phyloP scores from a whole-genome alignment of 805 yeast genomes.

The Lipomyces lipofer region DNA sequence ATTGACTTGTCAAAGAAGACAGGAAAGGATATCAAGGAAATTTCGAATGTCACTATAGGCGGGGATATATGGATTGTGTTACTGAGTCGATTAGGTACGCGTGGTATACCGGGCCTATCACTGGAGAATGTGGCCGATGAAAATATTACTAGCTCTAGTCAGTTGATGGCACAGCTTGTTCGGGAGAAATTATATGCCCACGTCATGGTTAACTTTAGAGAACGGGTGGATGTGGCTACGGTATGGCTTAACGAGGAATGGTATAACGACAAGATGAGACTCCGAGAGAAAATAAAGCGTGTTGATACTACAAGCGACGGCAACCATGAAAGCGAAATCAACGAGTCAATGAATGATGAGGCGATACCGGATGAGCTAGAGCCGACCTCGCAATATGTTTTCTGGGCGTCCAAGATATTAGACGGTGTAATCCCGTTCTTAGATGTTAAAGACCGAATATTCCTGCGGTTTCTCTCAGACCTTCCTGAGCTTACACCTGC shows the following conservation, averaged over 20 bases:
- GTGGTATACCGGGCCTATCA: constrained; percentile 44
- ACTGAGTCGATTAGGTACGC: constrained; percentile 72
- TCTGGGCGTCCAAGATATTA: constrained; percentile 69
- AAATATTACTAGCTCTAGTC: constrained; percentile 34
- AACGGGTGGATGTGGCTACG: constrained; percentile 69
- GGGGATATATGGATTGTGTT: constrained; percentile 75
- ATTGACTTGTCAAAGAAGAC: constrained; percentile 11
- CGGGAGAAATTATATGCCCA: constrained; percentile 71
- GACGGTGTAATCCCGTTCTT: constrained; percentile 82
- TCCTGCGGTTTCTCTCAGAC: constrained; percentile 82
- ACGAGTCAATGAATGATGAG: constrained; percentile 14
- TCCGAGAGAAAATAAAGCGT: constrained; percentile 3
- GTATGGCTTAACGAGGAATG: constrained; percentile 97
- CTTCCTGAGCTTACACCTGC: constrained; percentile 70
- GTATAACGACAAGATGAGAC: constrained; percentile 57
- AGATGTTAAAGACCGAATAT: constrained; percentile 77
- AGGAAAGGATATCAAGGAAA: constrained; percentile 32
- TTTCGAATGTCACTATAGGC: constrained; percentile 54
- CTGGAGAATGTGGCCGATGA: constrained; percentile 9
- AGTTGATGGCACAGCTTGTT: constrained; percentile 54
- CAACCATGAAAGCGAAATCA: constrained; percentile 33
- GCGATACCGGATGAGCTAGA: too few relatives aligned
- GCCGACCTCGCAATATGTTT: constrained; percentile 50
- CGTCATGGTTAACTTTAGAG: constrained; percentile 70
- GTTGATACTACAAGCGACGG: constrained; percentile 12